Evolutionary conservation across 2,329 filamentous ascomycete species (phyloP).

Genomic region (Cytospora paraplurivora): DNA sequence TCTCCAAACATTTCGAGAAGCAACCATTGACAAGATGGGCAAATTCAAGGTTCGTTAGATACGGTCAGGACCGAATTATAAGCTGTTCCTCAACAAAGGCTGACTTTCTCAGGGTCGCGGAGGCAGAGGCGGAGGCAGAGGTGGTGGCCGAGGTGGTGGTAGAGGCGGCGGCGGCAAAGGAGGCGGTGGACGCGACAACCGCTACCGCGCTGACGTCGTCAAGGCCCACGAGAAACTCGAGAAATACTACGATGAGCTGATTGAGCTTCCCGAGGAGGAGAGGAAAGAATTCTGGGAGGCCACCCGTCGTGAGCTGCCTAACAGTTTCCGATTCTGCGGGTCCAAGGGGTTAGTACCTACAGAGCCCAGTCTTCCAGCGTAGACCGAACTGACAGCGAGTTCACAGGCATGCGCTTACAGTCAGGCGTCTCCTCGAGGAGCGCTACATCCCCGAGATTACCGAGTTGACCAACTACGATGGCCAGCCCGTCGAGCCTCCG

Average conservation of each 20-base stretch:
- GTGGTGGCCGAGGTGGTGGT: constrained; percentile 31
- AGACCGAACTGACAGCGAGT: constrained; percentile 22
- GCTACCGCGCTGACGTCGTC: constrained; percentile 58
- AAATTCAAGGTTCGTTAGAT: constrained; percentile 1
- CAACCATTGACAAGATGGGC: constrained; percentile 13
- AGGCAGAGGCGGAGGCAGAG: constrained; percentile 28
- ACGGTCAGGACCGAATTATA: background rate
- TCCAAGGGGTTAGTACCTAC: constrained; percentile 71
- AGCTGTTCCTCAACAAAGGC: background rate
- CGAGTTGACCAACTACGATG: constrained; percentile 80
- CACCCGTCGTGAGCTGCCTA: constrained; percentile 82
- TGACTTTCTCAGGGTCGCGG: constrained; percentile 15
- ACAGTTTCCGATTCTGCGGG: constrained; percentile 96
- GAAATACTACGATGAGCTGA: constrained; percentile 78
- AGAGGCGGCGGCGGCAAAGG: constrained; percentile 44
- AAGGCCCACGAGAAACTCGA: constrained; percentile 87
- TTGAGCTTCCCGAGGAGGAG: constrained; percentile 77
- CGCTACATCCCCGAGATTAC: constrained; percentile 90
- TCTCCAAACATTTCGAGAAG: constrained; percentile 12
- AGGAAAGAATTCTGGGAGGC: constrained; percentile 80
- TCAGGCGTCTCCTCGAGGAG: constrained; percentile 84
- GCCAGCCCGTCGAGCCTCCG: constrained; percentile 78
- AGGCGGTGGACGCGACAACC: constrained; percentile 47
- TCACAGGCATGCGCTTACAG: constrained; percentile 80
- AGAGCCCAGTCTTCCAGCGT: background rate